A percentile compares a stretch with the other conserved stretches of the same genome.
Conservation (phyloP, 2,329 filamentous ascomycete genomes). For the Tricladium varicosporioides region DNA sequence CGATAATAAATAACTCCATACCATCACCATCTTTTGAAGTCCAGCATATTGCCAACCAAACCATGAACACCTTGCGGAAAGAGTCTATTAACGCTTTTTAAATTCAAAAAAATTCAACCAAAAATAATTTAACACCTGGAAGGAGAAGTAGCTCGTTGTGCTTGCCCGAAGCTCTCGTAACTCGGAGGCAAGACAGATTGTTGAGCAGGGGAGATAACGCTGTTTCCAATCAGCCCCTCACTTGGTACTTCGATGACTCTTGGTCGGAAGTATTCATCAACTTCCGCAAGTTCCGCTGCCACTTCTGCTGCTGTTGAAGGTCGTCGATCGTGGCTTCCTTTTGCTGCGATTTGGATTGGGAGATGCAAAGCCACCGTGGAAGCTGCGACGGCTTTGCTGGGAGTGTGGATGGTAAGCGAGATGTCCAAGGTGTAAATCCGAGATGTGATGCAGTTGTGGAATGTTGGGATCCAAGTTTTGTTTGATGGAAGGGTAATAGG, state of each 20-base stretch:
- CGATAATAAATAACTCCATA: too few relatives aligned
- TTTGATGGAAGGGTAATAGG: slow-evolving; percentile 59
- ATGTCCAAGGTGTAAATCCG: slow-evolving; percentile 62
- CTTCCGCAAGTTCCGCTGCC: slow-evolving; percentile 29
- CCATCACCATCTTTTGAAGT: background rate
- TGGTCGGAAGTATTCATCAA: slow-evolving; percentile 28
- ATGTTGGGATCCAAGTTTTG: slow-evolving; percentile 65
- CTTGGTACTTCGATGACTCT: slow-evolving; percentile 29
- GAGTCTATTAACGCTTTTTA: slow-evolving; percentile 2
- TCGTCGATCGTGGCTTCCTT: slow-evolving; percentile 19
- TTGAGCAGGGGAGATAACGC: slow-evolving; percentile 17
- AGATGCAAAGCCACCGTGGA: slow-evolving; percentile 32
- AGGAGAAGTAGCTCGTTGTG: slow-evolving; percentile 13
- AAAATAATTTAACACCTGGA: slow-evolving; percentile 15
- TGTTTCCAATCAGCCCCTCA: slow-evolving; percentile 25
- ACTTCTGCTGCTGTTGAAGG: slow-evolving; percentile 18
- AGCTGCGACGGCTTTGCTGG: slow-evolving; percentile 39
- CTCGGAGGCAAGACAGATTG: slow-evolving; percentile 27
- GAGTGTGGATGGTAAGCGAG: slow-evolving; percentile 52
- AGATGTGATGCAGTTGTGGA: slow-evolving; percentile 67
- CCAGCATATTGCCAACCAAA: background rate
- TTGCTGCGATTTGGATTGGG: slow-evolving; percentile 31
- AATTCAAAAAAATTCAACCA: background rate
- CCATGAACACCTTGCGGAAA: background rate
- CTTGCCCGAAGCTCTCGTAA: slow-evolving; percentile 26